A percentile compares a stretch with the other conserved stretches of the same genome.
phyloP scores from a whole-genome alignment of 2,329 filamentous ascomycete species.

The Podosphaera xanthii region DNA sequence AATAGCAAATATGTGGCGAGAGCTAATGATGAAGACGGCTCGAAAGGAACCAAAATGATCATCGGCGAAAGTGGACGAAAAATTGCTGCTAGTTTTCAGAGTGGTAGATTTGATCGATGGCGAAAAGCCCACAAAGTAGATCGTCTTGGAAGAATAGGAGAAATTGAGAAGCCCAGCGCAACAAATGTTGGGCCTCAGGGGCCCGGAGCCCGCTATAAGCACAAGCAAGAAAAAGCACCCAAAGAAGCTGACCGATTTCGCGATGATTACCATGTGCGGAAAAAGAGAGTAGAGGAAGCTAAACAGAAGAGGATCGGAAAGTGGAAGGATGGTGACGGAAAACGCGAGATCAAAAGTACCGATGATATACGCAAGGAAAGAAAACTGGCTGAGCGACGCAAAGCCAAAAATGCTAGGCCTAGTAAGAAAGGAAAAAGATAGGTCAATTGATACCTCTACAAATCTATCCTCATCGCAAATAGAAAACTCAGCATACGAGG shows the following conservation, averaged over 20 bases:
- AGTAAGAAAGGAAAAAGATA: slow-evolving; percentile 28
- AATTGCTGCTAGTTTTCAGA: slow-evolving; percentile 83
- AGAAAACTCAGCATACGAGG: too few relatives aligned
- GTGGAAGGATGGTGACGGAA: slow-evolving; percentile 51
- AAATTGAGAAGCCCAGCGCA: slow-evolving; percentile 36
- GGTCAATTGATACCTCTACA: background rate
- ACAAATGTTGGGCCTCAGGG: slow-evolving; percentile 17
- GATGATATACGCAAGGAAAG: slow-evolving; percentile 73
- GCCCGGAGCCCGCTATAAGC: slow-evolving; percentile 45
- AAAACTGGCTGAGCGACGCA: slow-evolving; percentile 50
- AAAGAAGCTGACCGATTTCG: slow-evolving; percentile 84
- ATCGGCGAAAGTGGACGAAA: slow-evolving; percentile 83
- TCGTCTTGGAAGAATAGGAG: slow-evolving; percentile 59
- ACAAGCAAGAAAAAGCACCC: slow-evolving; percentile 69
- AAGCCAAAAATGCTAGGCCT: slow-evolving; percentile 75
- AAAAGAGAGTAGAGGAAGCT: slow-evolving; percentile 72
- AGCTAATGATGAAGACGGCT: slow-evolving; percentile 88
- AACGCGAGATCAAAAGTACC: slow-evolving; percentile 55
- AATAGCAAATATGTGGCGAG: slow-evolving; percentile 82
- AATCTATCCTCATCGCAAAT: too few relatives aligned
- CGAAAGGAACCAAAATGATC: slow-evolving; percentile 47
- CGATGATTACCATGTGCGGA: slow-evolving; percentile 74
- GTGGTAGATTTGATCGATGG: slow-evolving; percentile 85
- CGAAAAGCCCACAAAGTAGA: slow-evolving; percentile 64
- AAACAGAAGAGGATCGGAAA: slow-evolving; percentile 61